Evolutionary conservation across 192 early-diverging fungal genomes (phyloP).

Genomic region (Ambispora gerdemannii): DNA sequence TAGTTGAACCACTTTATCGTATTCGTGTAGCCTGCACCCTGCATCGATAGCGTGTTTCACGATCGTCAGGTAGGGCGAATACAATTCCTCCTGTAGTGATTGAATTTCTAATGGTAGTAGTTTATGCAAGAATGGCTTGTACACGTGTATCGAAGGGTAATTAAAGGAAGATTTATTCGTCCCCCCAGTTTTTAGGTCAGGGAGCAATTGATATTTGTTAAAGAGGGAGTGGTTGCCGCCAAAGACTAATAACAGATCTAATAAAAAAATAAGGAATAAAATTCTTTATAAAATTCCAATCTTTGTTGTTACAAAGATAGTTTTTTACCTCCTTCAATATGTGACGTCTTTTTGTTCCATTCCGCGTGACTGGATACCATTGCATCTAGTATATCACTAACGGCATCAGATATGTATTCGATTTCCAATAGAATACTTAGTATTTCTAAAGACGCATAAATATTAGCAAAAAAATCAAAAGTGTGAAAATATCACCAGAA

Average conservation of each 20-base stretch:
- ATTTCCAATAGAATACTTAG: slow-evolving; percentile 15
- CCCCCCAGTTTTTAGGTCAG: not conserved
- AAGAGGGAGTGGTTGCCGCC: slow-evolving; percentile 23
- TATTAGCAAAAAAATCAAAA: not conserved
- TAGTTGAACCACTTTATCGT: slow-evolving; percentile 19
- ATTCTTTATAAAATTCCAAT: not conserved
- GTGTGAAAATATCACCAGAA: not conserved
- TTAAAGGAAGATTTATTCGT: not conserved
- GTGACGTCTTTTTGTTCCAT: slow-evolving; percentile 9
- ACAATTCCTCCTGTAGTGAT: slow-evolving; percentile 13
- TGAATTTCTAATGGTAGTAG: not conserved
- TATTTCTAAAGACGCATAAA: not conserved
- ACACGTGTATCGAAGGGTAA: slow-evolving; percentile 22
- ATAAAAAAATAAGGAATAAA: not conserved
- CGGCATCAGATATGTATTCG: not conserved
- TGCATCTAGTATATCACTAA: not conserved
- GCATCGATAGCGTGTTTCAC: not conserved
- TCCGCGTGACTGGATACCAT: slow-evolving; percentile 7
- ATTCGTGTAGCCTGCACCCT: slow-evolving; percentile 15
- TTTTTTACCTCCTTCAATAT: not conserved
- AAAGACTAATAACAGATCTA: slow-evolving; percentile 14
- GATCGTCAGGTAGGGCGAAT: slow-evolving; percentile 17
- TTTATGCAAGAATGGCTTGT: slow-evolving; percentile 16
- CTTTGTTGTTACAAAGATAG: not conserved
- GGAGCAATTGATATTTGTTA: not conserved